Evolutionary conservation across 225 moss, liverwort and hornwort species (phyloP).

Genomic region (Takakia lepidozioides): DNA sequence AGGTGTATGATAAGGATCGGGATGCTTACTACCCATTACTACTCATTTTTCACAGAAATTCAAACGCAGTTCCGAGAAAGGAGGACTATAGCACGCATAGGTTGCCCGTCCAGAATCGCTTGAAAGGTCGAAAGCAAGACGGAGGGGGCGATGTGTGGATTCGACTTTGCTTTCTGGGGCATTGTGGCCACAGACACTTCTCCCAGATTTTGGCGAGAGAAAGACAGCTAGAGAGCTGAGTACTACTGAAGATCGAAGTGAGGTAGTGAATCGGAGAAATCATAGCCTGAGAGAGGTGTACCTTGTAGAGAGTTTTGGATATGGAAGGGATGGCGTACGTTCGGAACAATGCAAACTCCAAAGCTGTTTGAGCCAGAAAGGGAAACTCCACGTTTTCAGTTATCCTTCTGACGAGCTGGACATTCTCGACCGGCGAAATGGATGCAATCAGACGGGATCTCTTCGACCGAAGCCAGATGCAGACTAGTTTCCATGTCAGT

Average conservation of each 20-base stretch:
- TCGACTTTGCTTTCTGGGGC: no score
- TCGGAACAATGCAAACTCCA: constrained; percentile 29
- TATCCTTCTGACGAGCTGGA: constrained; percentile 6
- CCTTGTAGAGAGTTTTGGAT: constrained; percentile 26
- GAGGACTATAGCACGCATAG: no score
- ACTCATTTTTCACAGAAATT: no score
- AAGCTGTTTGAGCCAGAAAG: constrained; percentile 10
- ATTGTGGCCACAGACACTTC: no score
- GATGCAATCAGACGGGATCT: constrained; percentile 17
- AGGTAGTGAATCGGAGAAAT: no score
- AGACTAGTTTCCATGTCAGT: constrained; percentile 18
- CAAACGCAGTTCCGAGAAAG: no score
- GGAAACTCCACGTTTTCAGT: constrained; percentile 25
- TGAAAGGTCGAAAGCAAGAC: no score
- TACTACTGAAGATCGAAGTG: no score
- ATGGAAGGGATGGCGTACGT: constrained; percentile 31
- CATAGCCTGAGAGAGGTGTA: no score
- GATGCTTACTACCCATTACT: no score
- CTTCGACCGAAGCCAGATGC: constrained; percentile 16
- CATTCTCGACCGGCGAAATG: constrained; percentile 21
- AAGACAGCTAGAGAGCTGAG: not conserved
- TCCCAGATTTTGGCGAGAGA: not conserved
- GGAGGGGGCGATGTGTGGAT: no score
- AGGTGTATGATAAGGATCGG: no score
- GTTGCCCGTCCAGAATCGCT: not conserved